Percentiles rank a stretch among this genome's conserved stretches.
These are phyloP conservation scores for Apiospora malaysiana DNA, from an alignment of 2,329 filamentous ascomycete genomes.

Conservation along the genomic window DNA sequence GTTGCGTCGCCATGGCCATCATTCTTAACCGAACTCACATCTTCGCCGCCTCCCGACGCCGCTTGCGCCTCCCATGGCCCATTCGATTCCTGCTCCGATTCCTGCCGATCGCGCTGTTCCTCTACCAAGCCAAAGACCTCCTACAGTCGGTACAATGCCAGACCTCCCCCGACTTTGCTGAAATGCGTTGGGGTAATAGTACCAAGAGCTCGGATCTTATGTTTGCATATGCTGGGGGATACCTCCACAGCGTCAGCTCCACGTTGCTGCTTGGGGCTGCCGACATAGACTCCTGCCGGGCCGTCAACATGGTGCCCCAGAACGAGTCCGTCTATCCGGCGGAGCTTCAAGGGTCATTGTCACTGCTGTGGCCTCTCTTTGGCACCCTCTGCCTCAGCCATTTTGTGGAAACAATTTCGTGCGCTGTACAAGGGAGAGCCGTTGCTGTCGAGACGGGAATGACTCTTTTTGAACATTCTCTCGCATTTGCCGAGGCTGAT, in stretches of 20 bases:
- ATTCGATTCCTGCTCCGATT: conserved; percentile 73
- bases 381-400: conserved; percentile 75
- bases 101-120: conserved; percentile 72
- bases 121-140: conserved; percentile 70
- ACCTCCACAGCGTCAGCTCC: conserved; percentile 76
- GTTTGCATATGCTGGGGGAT: conserved; percentile 71
- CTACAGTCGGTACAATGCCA: conserved; percentile 92
- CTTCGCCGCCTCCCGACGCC: conserved; percentile 86
- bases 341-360: conserved; percentile 77
- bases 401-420: conserved; percentile 87
- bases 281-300: conserved; percentile 76
- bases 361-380: conserved; percentile 77
- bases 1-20: conserved; percentile 84
- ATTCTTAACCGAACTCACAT: conserved; percentile 91
- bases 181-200: conserved; percentile 72
- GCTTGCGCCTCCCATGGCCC: conserved; percentile 77
- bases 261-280: conserved; percentile 74
- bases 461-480: conserved; percentile 94
- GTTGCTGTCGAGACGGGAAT: conserved; percentile 89
- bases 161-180: conserved; percentile 75
- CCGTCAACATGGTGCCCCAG: conserved; percentile 72
- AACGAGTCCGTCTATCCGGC: conserved; percentile 55
- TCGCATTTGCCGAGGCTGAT: conserved; percentile 96
- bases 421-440: conserved; percentile 82
- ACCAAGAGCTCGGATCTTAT: conserved; percentile 70